Evolutionary conservation across 768 basidiomycete genomes (phyloP).

Genomic region (Hortiboletus campestris): DNA sequence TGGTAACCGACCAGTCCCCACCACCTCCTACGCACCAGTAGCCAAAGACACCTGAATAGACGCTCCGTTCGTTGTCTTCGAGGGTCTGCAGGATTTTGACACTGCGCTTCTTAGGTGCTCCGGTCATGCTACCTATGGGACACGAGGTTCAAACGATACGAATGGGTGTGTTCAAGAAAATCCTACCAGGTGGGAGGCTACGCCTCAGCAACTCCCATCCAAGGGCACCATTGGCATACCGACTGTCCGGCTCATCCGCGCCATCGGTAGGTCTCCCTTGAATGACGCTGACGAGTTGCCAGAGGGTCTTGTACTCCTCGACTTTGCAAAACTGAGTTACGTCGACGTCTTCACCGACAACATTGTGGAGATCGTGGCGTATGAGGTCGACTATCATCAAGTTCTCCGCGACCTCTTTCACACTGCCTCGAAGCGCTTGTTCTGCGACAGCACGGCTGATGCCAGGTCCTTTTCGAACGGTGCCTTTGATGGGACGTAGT

Average conservation of each 20-base stretch:
- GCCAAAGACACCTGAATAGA: conserved; percentile 93
- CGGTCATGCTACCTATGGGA: conserved; percentile 87
- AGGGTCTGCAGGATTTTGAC: conserved; percentile 84
- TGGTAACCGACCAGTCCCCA: conserved; percentile 92
- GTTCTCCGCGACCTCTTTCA: conserved; percentile 94
- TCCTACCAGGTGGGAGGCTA: conserved; percentile 82
- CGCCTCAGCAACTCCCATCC: conserved; percentile 78
- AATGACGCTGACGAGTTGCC: conserved; percentile 94
- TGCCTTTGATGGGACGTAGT: conserved; percentile 94
- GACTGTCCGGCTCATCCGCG: conserved; percentile 37
- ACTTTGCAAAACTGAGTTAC: conserved; percentile 85
- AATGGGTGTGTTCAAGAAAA: background rate
- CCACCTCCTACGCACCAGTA: conserved; percentile 89
- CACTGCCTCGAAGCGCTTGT: conserved; percentile 56
- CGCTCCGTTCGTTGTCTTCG: conserved; percentile 66
- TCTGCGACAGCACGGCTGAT: conserved; percentile 68
- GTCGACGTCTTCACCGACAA: conserved; percentile 76
- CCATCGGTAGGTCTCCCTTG: conserved; percentile 56
- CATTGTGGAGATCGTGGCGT: conserved; percentile 84
- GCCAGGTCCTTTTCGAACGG: conserved; percentile 67
- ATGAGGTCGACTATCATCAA: conserved; percentile 98
- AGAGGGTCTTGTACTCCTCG: conserved; percentile 92
- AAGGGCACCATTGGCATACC: conserved; percentile 39
- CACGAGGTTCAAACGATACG: background rate
- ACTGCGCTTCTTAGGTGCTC: conserved; percentile 92